Evolutionary conservation across 73 alveolate genomes (phyloP).

Genomic region (Paraurostyla sp.): DNA sequence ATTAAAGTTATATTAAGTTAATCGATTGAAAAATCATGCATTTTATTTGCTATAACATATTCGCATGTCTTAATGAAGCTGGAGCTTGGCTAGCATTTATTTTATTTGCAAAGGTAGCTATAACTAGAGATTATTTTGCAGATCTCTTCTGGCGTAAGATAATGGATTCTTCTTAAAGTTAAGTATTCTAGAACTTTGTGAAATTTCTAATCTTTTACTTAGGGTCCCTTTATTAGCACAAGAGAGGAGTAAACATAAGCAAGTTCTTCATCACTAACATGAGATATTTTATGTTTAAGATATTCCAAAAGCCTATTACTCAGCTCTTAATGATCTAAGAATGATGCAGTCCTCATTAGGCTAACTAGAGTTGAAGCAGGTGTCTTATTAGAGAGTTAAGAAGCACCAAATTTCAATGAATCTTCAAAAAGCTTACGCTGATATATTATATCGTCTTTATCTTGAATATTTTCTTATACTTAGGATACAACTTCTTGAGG

Average conservation of each 20-base stretch:
- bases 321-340: neutral
- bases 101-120: slow-evolving; percentile 10
- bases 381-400: slow-evolving; percentile 15
- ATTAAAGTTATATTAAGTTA: neutral
- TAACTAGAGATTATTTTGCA: slow-evolving; percentile 6
- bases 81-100: neutral
- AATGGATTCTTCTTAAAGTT: slow-evolving; percentile 28
- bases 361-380: neutral
- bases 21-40: neutral
- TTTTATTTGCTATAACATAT: slow-evolving; percentile 6
- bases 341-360: slow-evolving; percentile 28
- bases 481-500: too few relatives aligned
- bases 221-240: neutral
- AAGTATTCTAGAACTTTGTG: slow-evolving; percentile 3
- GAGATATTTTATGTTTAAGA: slow-evolving; percentile 10
- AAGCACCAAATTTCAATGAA: slow-evolving; percentile 13
- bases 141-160: neutral
- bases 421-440: slow-evolving; percentile 22
- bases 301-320: slow-evolving; percentile 11
- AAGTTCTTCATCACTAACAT: slow-evolving; percentile 28
- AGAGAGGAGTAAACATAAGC: slow-evolving; percentile 30
- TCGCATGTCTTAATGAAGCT: slow-evolving; percentile 47
- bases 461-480: too few relatives aligned
- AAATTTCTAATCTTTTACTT: neutral
- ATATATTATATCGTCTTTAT: neutral